Evolutionary conservation across 805 yeast species (phyloP).

Genomic region (Monosporozyma servazzii): DNA sequence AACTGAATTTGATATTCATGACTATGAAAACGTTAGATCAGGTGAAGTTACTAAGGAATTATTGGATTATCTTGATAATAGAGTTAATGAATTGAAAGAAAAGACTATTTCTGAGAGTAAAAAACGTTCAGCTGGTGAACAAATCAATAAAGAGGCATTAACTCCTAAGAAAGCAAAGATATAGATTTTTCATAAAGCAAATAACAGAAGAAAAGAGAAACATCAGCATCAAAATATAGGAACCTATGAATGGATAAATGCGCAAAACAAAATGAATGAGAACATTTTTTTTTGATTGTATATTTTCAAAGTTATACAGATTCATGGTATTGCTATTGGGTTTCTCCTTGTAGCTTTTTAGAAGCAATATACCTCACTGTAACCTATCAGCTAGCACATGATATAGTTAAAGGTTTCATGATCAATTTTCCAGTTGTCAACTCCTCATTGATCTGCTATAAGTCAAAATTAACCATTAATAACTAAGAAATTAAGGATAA

Average conservation of each 20-base stretch:
- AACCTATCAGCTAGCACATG: no score
- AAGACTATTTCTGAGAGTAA: constrained; percentile 17
- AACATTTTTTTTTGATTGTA: no score
- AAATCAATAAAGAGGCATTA: constrained; percentile 5
- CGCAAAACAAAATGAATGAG: no score
- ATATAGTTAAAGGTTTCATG: no score
- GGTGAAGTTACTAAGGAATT: constrained; percentile 26
- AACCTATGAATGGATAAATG: neutral
- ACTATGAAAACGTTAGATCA: constrained; percentile 20
- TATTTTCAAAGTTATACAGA: no score
- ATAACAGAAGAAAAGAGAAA: neutral
- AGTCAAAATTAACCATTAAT: no score
- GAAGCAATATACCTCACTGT: no score
- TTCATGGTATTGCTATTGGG: no score
- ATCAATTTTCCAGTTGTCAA: no score
- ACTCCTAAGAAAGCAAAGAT: constrained; percentile 13
- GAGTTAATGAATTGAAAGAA: constrained; percentile 19
- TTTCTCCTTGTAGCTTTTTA: no score
- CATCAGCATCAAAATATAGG: neutral
- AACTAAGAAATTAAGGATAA: no score
- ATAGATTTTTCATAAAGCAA: constrained; percentile 2
- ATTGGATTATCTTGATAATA: constrained; percentile 21
- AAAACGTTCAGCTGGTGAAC: constrained; percentile 12
- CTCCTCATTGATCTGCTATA: no score
- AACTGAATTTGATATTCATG: constrained; percentile 9